Percentiles rank a stretch among this genome's conserved stretches.
These are phyloP conservation scores for Blastobotrys aristatus DNA, from an alignment of 1,139 yeast genomes.

Conservation along the genomic window DNA sequence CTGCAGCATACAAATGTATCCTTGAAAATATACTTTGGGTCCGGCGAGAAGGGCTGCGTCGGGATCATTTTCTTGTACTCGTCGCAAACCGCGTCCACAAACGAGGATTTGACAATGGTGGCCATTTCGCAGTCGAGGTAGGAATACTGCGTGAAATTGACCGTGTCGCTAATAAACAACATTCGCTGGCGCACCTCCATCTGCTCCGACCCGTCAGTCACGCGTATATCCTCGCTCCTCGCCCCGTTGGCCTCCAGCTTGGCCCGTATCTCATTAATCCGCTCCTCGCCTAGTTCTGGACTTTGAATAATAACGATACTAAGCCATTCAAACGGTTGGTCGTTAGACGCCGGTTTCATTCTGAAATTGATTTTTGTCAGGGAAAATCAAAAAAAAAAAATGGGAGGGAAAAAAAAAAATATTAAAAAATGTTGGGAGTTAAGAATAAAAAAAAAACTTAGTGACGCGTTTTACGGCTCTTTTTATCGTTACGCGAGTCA, in stretches of 20 bases:
- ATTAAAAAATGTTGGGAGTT: too few species aligned
- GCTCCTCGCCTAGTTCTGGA: not conserved
- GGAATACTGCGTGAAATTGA: conserved; percentile 8
- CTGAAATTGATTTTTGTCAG: not conserved
- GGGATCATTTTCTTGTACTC: conserved; percentile 44
- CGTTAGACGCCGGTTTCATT: not conserved
- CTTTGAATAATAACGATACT: not conserved
- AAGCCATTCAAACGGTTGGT: not conserved
- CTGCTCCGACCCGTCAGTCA: not conserved
- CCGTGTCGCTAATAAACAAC: conserved; percentile 4
- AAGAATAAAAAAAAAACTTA: not conserved
- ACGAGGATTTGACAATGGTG: conserved; percentile 62
- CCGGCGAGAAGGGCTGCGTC: conserved; percentile 53
- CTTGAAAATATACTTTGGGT: conserved; percentile 59
- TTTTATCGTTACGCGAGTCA: not conserved
- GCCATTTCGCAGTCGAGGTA: conserved; percentile 28
- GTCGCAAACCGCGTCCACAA: conserved; percentile 57
- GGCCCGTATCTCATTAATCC: not conserved
- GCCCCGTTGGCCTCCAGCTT: not conserved
- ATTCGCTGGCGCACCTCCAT: not conserved
- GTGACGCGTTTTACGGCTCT: too few species aligned
- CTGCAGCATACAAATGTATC: conserved; percentile 59
- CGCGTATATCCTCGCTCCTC: not conserved
- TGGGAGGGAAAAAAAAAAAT: not conserved
- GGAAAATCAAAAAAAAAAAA: not conserved